Evolutionary conservation across 164 flowering plant genomes (phyloP).

Genomic region (Saururus chinensis): DNA sequence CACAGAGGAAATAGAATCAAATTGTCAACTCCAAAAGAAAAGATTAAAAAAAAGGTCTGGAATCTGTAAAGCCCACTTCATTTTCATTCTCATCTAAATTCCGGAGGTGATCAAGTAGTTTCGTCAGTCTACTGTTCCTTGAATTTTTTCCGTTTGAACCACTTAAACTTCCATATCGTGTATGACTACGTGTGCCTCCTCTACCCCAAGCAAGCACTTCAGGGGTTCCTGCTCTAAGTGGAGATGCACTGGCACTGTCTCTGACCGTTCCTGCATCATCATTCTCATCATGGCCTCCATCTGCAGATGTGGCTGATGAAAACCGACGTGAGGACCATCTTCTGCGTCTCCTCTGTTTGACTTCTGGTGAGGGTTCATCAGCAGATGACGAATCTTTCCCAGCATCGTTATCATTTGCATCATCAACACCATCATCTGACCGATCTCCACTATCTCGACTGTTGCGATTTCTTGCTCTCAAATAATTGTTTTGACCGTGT

Average conservation of each 20-base stretch:
- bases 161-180: conserved; percentile 41
- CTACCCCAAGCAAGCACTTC: conserved; percentile 81
- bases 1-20: background rate
- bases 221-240: conserved; percentile 41
- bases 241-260: conserved; percentile 39
- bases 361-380: conserved; percentile 52
- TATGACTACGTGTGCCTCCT: conserved; percentile 72
- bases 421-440: conserved; percentile 60
- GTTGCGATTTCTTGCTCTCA: conserved; percentile 40
- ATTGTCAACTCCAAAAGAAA: background rate
- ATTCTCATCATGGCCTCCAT: conserved; percentile 43
- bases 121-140: conserved; percentile 32
- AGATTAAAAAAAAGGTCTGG: background rate
- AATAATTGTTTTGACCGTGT: conserved; percentile 1
- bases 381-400: conserved; percentile 67
- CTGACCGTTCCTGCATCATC: conserved; percentile 37
- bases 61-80: conserved; percentile 16
- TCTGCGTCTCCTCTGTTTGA: conserved; percentile 36
- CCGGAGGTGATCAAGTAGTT: conserved; percentile 46
- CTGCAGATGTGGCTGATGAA: conserved; percentile 26
- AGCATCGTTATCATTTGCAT: conserved; percentile 41
- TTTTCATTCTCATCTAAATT: conserved; percentile 33
- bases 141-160: conserved; percentile 35
- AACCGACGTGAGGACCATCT: conserved; percentile 34
- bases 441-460: conserved; percentile 33